These are phyloP conservation scores for Carex cristatella DNA, from an alignment of 176 grass and related monocot species.

Conservation along the genomic window DNA sequence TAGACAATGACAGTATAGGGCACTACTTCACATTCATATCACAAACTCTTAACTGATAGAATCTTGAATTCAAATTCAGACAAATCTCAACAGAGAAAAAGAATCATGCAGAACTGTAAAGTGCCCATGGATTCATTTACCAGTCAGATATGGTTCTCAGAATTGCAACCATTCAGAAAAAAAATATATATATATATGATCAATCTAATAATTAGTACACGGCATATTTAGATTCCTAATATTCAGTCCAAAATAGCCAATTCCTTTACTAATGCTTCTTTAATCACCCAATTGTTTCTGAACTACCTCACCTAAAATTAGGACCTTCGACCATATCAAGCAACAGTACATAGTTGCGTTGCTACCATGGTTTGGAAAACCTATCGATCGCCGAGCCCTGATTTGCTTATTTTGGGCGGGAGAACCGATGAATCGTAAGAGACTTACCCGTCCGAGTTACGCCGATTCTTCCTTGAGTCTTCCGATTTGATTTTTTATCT, in stretches of 20 bases:
- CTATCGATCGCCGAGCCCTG: not conserved
- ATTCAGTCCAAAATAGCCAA: not conserved
- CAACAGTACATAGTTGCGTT: too few relatives aligned
- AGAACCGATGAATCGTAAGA: not conserved
- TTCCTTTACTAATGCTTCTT: too few relatives aligned
- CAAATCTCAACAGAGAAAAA: not conserved
- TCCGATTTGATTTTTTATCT: not conserved
- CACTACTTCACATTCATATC: not conserved
- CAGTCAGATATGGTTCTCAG: not conserved
- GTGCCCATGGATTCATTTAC: not conserved
- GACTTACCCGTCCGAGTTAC: not conserved
- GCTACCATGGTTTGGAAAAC: not conserved
- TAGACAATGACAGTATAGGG: not conserved
- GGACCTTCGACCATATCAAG: too few relatives aligned
- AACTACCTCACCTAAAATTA: too few relatives aligned
- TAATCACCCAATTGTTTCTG: too few relatives aligned
- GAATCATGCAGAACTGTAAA: not conserved
- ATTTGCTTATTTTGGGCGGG: not conserved
- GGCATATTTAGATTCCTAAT: not conserved
- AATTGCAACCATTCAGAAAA: not conserved
- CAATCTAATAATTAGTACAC: too few relatives aligned
- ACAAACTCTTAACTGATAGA: not conserved
- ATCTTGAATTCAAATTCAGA: not conserved
- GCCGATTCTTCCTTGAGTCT: not conserved
- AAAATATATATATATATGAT: not conserved